phyloP scores from a whole-genome alignment of 2,329 filamentous ascomycete genomes.

The Fusarium verticillioides region DNA sequence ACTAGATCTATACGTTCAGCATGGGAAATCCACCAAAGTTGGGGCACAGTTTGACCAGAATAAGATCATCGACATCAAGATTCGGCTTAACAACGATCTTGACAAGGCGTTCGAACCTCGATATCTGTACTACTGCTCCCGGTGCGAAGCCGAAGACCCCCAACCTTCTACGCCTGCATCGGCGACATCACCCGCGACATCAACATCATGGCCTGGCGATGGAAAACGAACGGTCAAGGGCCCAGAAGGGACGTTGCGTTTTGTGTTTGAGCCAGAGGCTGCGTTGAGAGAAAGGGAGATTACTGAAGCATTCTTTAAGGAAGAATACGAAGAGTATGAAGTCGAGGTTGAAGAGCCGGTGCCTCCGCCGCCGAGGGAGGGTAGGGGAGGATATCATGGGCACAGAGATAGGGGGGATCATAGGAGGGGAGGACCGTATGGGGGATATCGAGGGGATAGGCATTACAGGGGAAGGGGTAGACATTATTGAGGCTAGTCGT shows the following conservation, averaged over 20 bases:
- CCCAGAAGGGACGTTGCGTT: slow-evolving; percentile 82
- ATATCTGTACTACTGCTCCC: slow-evolving; percentile 69
- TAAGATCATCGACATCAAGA: slow-evolving; percentile 86
- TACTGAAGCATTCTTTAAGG: slow-evolving; percentile 75
- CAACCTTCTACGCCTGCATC: slow-evolving; percentile 48
- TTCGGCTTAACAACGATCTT: slow-evolving; percentile 84
- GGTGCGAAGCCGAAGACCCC: slow-evolving; percentile 57
- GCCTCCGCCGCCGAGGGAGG: slow-evolving; percentile 44
- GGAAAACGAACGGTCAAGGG: slow-evolving; percentile 52
- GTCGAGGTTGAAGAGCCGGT: slow-evolving; percentile 78
- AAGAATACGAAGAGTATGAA: slow-evolving; percentile 81
- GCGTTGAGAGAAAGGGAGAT: slow-evolving; percentile 76
- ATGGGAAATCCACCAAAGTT: slow-evolving; percentile 78
- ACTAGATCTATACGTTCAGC: slow-evolving; percentile 91
- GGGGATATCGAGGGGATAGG: slow-evolving; percentile 50
- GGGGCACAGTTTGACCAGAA: slow-evolving; percentile 79
- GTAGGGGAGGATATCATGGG: slow-evolving; percentile 47
- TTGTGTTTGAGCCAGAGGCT: slow-evolving; percentile 84
- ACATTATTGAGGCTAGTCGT: slow-evolving; percentile 40
- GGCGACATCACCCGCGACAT: slow-evolving; percentile 53
- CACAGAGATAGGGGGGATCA: slow-evolving; percentile 49
- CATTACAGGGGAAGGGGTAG: slow-evolving; percentile 50
- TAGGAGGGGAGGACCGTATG: slow-evolving; percentile 49
- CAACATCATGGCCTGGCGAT: slow-evolving; percentile 52
- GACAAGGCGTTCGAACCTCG: slow-evolving; percentile 71